Base-by-base conservation (phyloP, 2,329 filamentous ascomycete genomes). In the Byssoonygena ceratinophila region DNA sequence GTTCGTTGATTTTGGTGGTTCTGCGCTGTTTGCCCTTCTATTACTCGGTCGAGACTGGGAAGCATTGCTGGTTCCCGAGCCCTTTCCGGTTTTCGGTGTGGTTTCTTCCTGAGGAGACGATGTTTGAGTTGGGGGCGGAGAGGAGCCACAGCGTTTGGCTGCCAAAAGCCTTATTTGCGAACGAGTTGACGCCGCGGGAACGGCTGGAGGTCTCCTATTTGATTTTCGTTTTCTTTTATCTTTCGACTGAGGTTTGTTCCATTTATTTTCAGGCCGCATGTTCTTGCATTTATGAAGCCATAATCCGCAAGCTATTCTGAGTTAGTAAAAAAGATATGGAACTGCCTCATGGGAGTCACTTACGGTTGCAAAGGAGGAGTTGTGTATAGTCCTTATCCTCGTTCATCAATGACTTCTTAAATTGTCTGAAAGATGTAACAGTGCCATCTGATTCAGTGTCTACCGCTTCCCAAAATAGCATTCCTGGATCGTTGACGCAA, bases 261-360 rank as follows among this genome's bases (percentile, higher is more conserved):
- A 98, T 58, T 84, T 82, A 55, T 91, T 82, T 51, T 81, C 75
- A 1, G 92, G 92, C 7, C 92, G 83, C 74, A 94, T 92, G 22
- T 74, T 77, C 63, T 86, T 88, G 68, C 85, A 88, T 64, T 96
- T 97, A 55, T 83, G 82, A 60, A 98, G 83, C 88, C 89, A 98
- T 39, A 98, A 82, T 16, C 92, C 92, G 66, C 92, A 98, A 54
- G 91, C 80, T 83, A 59, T 23, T 32, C 47, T 53, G 46, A 56
- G n/a, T 68, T 59, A 67, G 66, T 63, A 59, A 50, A 53, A 58
- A 43, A 54, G 8, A 27, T n/a, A 32, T 29, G 50, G 18, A 36
- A 9, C 8, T 11, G 39, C 12, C 12, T 29, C 16, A 46, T 27
- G 32, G 51, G 11, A 18, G 31, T 29, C 46, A 81, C 81, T 79